A percentile compares a stretch with the other conserved stretches of the same genome.
Conservation (phyloP, 176 grass and related monocot genomes). For the Puccinellia tenuiflora region DNA sequence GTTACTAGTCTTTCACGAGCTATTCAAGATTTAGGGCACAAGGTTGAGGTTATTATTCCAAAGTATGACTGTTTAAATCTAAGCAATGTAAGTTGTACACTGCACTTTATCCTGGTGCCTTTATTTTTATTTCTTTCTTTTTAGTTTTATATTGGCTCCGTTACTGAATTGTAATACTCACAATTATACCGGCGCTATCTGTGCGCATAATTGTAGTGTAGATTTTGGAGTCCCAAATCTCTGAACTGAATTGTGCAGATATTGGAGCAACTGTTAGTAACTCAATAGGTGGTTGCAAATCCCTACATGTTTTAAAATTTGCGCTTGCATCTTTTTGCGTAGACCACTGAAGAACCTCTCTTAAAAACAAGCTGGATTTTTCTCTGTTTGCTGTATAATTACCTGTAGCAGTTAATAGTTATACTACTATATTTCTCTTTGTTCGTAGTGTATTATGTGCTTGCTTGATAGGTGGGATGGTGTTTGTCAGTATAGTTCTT, state of each 20-base stretch:
- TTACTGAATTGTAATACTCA: neutral
- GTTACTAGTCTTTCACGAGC: conserved; percentile 98
- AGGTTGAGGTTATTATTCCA: conserved; percentile 89
- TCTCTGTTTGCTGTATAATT: neutral
- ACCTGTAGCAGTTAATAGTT: neutral
- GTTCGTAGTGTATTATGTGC: neutral
- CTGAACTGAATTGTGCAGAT: neutral
- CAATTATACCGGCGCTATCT: neutral
- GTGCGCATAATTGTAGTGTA: neutral
- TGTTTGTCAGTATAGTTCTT: neutral
- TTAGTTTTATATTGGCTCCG: neutral
- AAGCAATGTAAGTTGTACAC: conserved; percentile 68
- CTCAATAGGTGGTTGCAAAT: neutral
- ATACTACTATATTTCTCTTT: neutral
- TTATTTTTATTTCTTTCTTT: neutral
- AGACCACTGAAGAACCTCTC: neutral
- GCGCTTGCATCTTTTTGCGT: neutral
- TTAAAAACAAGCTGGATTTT: neutral
- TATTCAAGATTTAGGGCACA: conserved; percentile 94
- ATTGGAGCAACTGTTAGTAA: neutral
- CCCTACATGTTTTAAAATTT: neutral
- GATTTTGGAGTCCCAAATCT: neutral
- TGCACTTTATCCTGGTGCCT: conserved; percentile 3
- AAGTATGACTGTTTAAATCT: conserved; percentile 95
- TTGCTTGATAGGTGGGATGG: neutral